Conservation (phyloP, 2,329 filamentous ascomycete genomes). For the Ampelomyces quisqualis region DNA sequence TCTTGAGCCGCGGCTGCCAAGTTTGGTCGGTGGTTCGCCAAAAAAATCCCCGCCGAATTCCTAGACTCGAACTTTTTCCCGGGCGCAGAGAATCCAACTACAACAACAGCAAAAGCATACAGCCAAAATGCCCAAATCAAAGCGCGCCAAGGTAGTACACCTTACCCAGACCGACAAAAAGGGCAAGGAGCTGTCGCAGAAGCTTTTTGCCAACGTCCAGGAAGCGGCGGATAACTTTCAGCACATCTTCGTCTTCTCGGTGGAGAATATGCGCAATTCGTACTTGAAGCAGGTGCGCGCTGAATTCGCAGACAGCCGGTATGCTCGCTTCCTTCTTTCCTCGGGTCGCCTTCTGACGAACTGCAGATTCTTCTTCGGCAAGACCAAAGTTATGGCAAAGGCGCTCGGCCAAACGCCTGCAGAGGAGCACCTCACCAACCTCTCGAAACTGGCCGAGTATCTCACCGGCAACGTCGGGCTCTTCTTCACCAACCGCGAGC, state of each 20-base stretch:
- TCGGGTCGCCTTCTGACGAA: constrained; percentile 23
- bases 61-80: constrained; percentile 32
- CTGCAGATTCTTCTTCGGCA: constrained; percentile 89
- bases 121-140: constrained; percentile 86
- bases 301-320: constrained; percentile 83
- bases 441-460: constrained; percentile 67
- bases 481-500: constrained; percentile 79
- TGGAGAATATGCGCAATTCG: constrained; percentile 98
- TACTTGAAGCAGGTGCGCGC: constrained; percentile 88
- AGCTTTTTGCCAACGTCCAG: constrained; percentile 85
- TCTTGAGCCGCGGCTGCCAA: constrained; percentile 32
- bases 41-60: constrained; percentile 35
- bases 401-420: constrained; percentile 78
- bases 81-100: constrained; percentile 8
- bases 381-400: constrained; percentile 98
- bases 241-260: constrained; percentile 87
- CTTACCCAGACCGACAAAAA: constrained; percentile 92
- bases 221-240: constrained; percentile 81
- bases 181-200: constrained; percentile 83
- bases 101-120: constrained; percentile 18
- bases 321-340: too few species aligned
- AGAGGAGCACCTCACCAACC: constrained; percentile 77
- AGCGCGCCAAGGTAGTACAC: constrained; percentile 85
- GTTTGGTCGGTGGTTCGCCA: constrained; percentile 28
- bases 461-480: constrained; percentile 83